These are phyloP conservation scores for Pseudovirgaria hyperparasitica DNA, from an alignment of 2,329 filamentous ascomycete genomes.

Conservation along the genomic window DNA sequence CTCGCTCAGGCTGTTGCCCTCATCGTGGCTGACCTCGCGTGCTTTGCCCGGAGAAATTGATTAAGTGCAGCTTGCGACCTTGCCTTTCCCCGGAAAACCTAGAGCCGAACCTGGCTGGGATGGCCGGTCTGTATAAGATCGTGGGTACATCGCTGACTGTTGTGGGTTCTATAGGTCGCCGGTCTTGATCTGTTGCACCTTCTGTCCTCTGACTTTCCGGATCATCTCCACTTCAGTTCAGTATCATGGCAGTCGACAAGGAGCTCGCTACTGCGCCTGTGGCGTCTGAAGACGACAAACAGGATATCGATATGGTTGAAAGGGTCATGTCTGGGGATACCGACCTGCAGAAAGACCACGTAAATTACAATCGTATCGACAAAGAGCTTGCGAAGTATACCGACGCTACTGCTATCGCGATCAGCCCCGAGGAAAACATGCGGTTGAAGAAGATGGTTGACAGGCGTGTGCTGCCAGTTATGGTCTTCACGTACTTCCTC, in stretches of 20 bases:
- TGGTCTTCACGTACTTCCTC: constrained; percentile 63
- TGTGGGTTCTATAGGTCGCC: too few relatives aligned
- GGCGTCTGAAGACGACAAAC: constrained; percentile 7
- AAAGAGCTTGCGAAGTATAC: constrained; percentile 60
- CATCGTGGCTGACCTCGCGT: too few relatives aligned
- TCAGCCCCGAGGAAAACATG: constrained; percentile 46
- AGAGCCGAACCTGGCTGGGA: too few relatives aligned
- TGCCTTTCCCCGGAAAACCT: too few relatives aligned
- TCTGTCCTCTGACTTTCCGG: too few relatives aligned
- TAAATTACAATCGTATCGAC: constrained; percentile 51
- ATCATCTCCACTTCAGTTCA: too few relatives aligned
- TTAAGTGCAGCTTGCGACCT: too few relatives aligned
- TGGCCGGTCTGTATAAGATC: too few relatives aligned
- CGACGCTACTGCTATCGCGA: constrained; percentile 40
- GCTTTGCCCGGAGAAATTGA: too few relatives aligned
- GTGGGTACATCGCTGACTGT: too few relatives aligned
- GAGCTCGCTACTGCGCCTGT: background rate
- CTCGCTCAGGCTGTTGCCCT: too few relatives aligned
- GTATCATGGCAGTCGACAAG: constrained; percentile 1
- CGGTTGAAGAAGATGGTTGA: constrained; percentile 55
- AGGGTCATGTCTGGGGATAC: constrained; percentile 32
- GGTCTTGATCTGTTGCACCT: too few relatives aligned
- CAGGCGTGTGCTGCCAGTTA: constrained; percentile 52
- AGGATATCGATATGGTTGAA: constrained; percentile 34
- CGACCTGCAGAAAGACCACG: constrained; percentile 36